phyloP scores from a whole-genome alignment of 345 rosid species.

The Arabidopsis arenosa region DNA sequence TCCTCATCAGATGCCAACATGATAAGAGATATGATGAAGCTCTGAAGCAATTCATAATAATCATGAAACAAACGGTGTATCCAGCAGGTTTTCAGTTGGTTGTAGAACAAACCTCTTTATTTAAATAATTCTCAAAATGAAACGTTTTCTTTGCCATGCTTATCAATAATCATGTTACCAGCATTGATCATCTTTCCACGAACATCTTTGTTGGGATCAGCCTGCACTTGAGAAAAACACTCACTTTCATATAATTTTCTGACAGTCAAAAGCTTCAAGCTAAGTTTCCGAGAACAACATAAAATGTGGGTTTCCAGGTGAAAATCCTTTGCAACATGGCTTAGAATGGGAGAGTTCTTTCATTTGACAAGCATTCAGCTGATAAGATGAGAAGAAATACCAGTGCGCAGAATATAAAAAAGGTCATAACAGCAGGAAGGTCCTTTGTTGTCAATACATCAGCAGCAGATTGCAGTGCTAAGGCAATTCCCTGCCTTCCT shows the following conservation, averaged over 20 bases:
- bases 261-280: slow-evolving; percentile 14
- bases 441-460: slow-evolving; percentile 92
- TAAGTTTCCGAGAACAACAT: slow-evolving; percentile 5
- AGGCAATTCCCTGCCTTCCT: slow-evolving; percentile 91
- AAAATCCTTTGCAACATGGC: slow-evolving; percentile 21
- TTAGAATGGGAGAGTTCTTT: slow-evolving; percentile 4
- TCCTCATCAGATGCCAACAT: slow-evolving; percentile 90
- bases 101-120: slow-evolving; percentile 72
- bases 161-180: slow-evolving; percentile 90
- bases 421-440: slow-evolving; percentile 96
- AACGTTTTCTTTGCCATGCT: slow-evolving; percentile 90
- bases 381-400: slow-evolving; percentile 50
- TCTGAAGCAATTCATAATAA: slow-evolving; percentile 2
- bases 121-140: slow-evolving; percentile 89
- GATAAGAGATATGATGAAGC: slow-evolving; percentile 29
- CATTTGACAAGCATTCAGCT: slow-evolving; percentile 24
- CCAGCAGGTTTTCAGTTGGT: slow-evolving; percentile 22
- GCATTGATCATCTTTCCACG: slow-evolving; percentile 98
- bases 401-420: slow-evolving; percentile 93
- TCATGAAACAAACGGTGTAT: slow-evolving; percentile 15
- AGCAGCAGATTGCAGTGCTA: slow-evolving; percentile 89
- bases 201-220: slow-evolving; percentile 95
- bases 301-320: slow-evolving; percentile 3
- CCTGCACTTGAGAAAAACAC: slow-evolving; percentile 56
- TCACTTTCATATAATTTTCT: slow-evolving; percentile 3